Evolutionary conservation across 345 rosid species (phyloP), one percentile per base, ranked within the genome.

Genomic region (Camelina sativa): DNA sequence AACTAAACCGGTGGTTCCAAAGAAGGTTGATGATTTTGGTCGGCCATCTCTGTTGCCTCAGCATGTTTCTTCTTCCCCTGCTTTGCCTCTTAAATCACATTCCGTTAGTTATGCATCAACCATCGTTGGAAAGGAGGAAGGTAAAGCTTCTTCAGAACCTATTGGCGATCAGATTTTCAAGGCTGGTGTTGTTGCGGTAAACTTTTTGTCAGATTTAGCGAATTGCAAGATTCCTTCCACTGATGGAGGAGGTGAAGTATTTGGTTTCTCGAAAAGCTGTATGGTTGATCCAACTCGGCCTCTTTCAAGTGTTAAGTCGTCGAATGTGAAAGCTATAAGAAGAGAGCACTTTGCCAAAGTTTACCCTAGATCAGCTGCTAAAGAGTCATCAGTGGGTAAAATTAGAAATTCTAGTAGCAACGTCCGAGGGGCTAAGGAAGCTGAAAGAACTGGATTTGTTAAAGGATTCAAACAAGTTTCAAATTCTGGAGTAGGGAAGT

Each of bases 181-280:
- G 70, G 94, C 86, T 4, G 96, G 98, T 70, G 79, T 91, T 76
- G 87, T 83, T 52, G 90, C 91, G 0, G 87, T 87, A 43, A 80
- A 82, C 56, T 80, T 85, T 65, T 61, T 93, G 11, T 85, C 91
- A 2, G 97, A 91, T 79, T 44, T 93, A 64, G 85, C 89, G 22
- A 91, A 84, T 80, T 81, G 69, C 76, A 93, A 83, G 85, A 64
- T 88, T 70, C 91, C 93, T 55, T 54, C 78, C 23, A 73, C 81
- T 43, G 92, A 88, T 80, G 89, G 87, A 65, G 91, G 86, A 53
- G 75, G 79, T 63, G 80, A 79, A 57, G 62, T 69, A 44, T 38
- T 32, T 54, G 76, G 83, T 41, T 79, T 67, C 35, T 61, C 82
- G 12, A 76, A 62, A 75, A 83, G 64, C 65, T 86, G 72, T 82